Base-by-base conservation (phyloP, 2,329 filamentous ascomycete species). In the Aspergillus melleus region DNA sequence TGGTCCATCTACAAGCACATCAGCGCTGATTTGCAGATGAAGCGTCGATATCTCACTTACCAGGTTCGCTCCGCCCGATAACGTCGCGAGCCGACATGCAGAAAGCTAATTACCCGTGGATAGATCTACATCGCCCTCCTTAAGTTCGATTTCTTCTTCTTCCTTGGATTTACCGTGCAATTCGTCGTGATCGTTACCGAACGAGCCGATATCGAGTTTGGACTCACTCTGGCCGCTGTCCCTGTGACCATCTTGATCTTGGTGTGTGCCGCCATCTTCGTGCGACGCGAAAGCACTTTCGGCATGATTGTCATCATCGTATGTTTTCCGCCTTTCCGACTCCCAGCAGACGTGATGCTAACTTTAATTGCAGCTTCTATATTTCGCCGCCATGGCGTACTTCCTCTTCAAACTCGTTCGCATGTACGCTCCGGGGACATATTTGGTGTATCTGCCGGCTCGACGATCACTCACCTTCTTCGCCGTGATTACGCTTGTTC, bases 81-180 rank as follows among this genome's bases (percentile, higher is more conserved):
- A 32, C 8, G 12, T 44, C 36, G 22, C 14, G 36, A 20, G 30
- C 44, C 44, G 11, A 2, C 44, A 11, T 20, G 19, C 44, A 44
- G n/a, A 42, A 49, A 42, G 47, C 58, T 64, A 47, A 60, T 62
- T 69, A 75, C 64, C 71, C 61, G 36, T 42, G 0, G 29, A 5
- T 63, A 96, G 93, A 93, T 99, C 76, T 99, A 97, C 78, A 97
- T 99, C 71, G 92, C 95, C 42, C 85, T 99, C 11, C 85, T 99
- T 66, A 99, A 99, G 78, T 99, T 99, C 76, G 95, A 99, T 79
- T 98, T 99, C 79, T 99, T 99, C 87, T 98, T 99, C 83, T 99
- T 99, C 84, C 87, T 99, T 54, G 95, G 94, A 57, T 99, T 99
- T 77, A 98, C 95, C 6, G 91, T 99, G 51, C 95, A 99, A 74